Base-by-base conservation (phyloP, 352 stramenopile species). In the Salisapilia sapeloensis region DNA sequence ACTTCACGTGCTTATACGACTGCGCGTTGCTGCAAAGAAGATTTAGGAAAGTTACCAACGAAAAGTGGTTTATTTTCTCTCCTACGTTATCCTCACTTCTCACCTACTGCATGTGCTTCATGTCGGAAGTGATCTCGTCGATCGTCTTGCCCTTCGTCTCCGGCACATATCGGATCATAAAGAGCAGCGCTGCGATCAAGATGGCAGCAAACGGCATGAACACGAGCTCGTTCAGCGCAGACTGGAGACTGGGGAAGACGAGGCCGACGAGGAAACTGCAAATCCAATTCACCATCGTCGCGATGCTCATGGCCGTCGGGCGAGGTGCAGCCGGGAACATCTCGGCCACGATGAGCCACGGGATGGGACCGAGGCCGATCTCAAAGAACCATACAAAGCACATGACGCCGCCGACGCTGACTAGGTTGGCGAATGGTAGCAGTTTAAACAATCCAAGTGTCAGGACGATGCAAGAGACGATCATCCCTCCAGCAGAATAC, bases 291-390 rank as follows among this genome's bases (percentile, higher is more conserved):
- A 96, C 46, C 67, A 96, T 91, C 33, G 60, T 94, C 16, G 71
- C 89, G 35, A 90, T 65, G 24, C 64, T 85, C 80, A 95, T 95
- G 36, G 74, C 71, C 2, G 69, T 79, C 24, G 79, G 72, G 28
- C 94, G 82, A 32, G 93, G 92, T 51, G 95, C 95, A 10, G 78
- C 64, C 31, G 89, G 75, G 58, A 96, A 96, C 82, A 97, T 96
- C 53, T 97, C 91, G n/a, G 85, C 84, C 6, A 96, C 85, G 45
- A 97, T 96, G 16, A 97, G 53, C 91, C 87, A 97, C 26, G 91
- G 89, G 40, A 97, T 97, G 7, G 92, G 89, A 6, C 91, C 91
- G 47, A 76, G 44, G 54, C 53, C 14, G 50, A 75, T 49, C 15
- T 49, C 42, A 40, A 49, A 49, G 35, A 75, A 82, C 63, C 66